Evolutionary conservation across 352 stramenopile genomes (phyloP), one percentile per base, ranked within the genome.

Genomic region (Pythium chondricola): DNA sequence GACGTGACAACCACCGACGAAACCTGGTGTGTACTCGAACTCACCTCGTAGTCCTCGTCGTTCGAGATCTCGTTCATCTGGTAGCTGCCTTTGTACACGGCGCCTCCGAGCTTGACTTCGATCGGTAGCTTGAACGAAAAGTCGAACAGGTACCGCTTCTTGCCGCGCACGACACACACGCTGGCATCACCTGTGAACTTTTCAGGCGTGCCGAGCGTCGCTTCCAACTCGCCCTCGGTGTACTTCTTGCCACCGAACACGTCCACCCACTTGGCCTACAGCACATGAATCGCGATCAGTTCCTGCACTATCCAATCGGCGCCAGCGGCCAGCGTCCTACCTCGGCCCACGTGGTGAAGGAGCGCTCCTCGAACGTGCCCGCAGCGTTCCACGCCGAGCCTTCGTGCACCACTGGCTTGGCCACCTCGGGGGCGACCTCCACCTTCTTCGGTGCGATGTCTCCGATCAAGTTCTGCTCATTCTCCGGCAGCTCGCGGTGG

Each of bases 401-500:
- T 43, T 86, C 74, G 60, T 88, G 78, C n/a, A 49, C 57, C 17
- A 58, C 46, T 1, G 70, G 31, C 43, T 59, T 43, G 18, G 26
- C 49, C 16, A 49, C 56, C 20, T 67, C 63, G 0, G 65, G 66
- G 13, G 71, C 66, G 2, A 61, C 44, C 42, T 84, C 72, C 29
- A 91, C 83, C 60, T 91, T 90, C 67, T 95, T 83, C 0, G 83
- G 85, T 27, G 81, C 79, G 55, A 93, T 97, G 66, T 99, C 98
- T 48, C 98, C 95, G 51, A 97, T 97, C 63, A 99, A 88, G 36
- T 66, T 76, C 61, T 98, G 98, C 30, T 95, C 91, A 52, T 98
- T 83, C 59, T 97, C 93, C 9, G 86, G 94, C 29, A 98, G 67
- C 65, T 99, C 95, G 52, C 96, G 91, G 66, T 99, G 96, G 71